Base-by-base conservation (phyloP, 306 rosid species). In the Vachellia pachyceras region DNA sequence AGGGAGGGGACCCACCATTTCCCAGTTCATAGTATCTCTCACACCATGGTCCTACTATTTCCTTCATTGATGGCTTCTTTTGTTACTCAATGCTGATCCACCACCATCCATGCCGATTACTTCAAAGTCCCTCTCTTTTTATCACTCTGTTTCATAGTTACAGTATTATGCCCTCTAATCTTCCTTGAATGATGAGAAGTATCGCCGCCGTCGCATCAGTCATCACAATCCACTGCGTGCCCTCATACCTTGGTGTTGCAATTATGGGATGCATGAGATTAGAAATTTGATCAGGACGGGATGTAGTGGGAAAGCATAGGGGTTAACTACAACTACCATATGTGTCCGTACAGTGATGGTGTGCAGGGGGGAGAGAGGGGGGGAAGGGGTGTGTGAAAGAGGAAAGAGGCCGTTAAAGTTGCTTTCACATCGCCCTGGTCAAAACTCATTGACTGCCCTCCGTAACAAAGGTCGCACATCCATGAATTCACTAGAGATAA, bases 341-440 rank as follows among this genome's bases (percentile, higher is more conserved):
- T 29, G 2, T 25, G 78, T 49, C 44, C 49, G 78, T 69, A 83
- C 5, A 17, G 69, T 52, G 64, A 42, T 49, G 36, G 75, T 82
- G 23, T 33, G 47, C 76, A 79, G 61, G 82, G 75, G 0, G 2
- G 1, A 52, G 23, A 7, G 58, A 2, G 9, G n/a, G n/a, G n/a
- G n/a, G n/a, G n/a, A n/a, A 13, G 49, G 2, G 33, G 49, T 4
- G 49, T 57, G 23, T 54, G 60, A n/a, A 10, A 37, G 47, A 86
- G 86, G 86, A 77, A 86, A 72, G 83, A 65, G 86, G 89, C 82
- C 40, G 94, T 88, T 92, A 88, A 90, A 89, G 91, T 85, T 65
- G 87, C 83, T 58, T 85, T 85, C 86, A 74, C 45, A 73, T 71
- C 45, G 55, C 84, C 66, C 71, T 82, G 70, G 92, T 85, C 94